Evolutionary conservation across 306 rosid genomes (phyloP).

Genomic region (Dicorynia guianensis): DNA sequence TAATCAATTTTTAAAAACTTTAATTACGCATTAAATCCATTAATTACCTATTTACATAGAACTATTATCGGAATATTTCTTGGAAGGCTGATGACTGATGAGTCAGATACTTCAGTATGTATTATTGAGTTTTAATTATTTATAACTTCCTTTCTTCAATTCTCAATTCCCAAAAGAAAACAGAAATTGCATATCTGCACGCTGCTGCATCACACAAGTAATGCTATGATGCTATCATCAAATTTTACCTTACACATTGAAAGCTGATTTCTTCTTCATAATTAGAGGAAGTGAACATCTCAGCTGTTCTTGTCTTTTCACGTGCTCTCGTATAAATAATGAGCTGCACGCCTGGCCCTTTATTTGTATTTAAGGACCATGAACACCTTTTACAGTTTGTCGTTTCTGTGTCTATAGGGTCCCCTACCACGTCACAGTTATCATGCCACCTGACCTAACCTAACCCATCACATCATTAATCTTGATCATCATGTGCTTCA

Average conservation of each 20-base stretch:
- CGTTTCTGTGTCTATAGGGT: slow-evolving; percentile 41
- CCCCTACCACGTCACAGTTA: slow-evolving; percentile 48
- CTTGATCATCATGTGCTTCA: slow-evolving; percentile 50
- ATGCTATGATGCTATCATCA: background rate
- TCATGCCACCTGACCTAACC: slow-evolving; percentile 58
- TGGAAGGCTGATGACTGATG: background rate
- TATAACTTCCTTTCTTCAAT: background rate
- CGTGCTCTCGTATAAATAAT: slow-evolving; percentile 5
- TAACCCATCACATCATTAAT: slow-evolving; percentile 51
- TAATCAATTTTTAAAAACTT: background rate
- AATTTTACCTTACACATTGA: background rate
- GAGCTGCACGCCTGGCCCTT: slow-evolving; percentile 25
- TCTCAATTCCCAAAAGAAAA: background rate
- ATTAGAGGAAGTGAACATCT: background rate
- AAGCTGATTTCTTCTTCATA: background rate
- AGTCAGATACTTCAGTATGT: background rate
- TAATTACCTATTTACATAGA: background rate
- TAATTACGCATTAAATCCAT: slow-evolving; percentile 6
- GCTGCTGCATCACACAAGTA: background rate
- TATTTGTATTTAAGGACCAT: slow-evolving; percentile 25
- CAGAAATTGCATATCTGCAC: background rate
- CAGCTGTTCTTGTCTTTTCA: slow-evolving; percentile 5
- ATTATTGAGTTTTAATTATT: background rate
- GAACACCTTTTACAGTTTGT: background rate
- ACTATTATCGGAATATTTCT: background rate